Evolutionary conservation across 352 stramenopile species (phyloP).

Genomic region (Pythium aquatile): DNA sequence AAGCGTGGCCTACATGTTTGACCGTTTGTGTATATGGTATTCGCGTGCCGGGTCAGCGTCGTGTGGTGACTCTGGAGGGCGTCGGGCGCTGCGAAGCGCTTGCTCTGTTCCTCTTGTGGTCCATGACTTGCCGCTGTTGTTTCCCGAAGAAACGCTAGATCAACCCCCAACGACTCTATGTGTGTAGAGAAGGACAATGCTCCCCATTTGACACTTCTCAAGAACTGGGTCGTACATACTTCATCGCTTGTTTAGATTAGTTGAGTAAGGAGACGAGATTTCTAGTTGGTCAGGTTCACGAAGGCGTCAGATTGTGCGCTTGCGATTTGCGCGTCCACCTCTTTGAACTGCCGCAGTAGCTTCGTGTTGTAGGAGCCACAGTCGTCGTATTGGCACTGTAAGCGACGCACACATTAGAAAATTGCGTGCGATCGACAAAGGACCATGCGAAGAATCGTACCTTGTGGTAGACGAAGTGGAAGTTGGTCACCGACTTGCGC

Average conservation of each 20-base stretch:
- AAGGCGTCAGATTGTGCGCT: constrained; percentile 34
- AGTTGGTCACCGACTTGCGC: constrained; percentile 77
- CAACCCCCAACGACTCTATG: constrained; percentile 51
- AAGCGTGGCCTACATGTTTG: no score
- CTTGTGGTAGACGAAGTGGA: constrained; percentile 89
- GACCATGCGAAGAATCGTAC: constrained; percentile 23
- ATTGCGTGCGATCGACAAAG: not conserved
- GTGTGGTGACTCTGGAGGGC: constrained; percentile 25
- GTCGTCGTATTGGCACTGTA: constrained; percentile 69
- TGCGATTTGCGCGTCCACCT: constrained; percentile 39
- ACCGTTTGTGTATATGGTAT: constrained; percentile 7
- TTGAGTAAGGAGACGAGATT: not conserved
- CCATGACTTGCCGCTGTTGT: constrained; percentile 30
- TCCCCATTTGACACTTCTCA: constrained; percentile 62
- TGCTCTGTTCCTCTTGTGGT: constrained; percentile 23
- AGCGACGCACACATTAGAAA: not conserved
- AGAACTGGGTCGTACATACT: constrained; percentile 75
- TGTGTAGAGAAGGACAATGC: constrained; percentile 76
- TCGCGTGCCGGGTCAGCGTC: constrained; percentile 25
- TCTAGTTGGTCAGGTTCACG: constrained; percentile 36
- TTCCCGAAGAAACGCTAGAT: constrained; percentile 50
- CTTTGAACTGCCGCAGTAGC: constrained; percentile 72
- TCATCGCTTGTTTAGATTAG: not conserved
- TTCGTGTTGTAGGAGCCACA: constrained; percentile 87
- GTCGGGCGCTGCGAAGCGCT: constrained; percentile 32